Evolutionary conservation across 257 asterid species (phyloP).

Genomic region (Coffea canephora): DNA sequence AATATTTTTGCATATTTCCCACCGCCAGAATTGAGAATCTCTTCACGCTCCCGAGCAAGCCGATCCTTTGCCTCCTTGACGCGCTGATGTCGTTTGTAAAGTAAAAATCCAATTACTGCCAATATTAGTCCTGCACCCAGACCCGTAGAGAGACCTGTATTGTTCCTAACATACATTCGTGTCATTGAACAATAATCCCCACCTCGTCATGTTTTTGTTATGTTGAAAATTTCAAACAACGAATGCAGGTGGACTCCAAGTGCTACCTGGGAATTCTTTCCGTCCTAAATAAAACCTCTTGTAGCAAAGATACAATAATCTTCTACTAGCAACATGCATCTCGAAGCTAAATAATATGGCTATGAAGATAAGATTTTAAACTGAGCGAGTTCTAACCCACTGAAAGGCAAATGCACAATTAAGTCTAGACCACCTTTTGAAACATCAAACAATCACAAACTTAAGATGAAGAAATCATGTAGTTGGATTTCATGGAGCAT

Average conservation of each 20-base stretch:
- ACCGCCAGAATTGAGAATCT: slow-evolving; percentile 71
- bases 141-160: slow-evolving; percentile 66
- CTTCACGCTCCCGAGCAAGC: slow-evolving; percentile 66
- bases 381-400: not conserved
- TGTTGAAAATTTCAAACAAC: not conserved
- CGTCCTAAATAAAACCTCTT: not conserved
- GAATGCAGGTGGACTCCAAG: not conserved
- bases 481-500: too few species aligned
- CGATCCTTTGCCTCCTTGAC: slow-evolving; percentile 57
- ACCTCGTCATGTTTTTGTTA: not conserved
- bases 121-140: slow-evolving; percentile 48
- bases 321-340: not conserved
- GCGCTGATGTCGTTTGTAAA: slow-evolving; percentile 57
- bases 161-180: not conserved
- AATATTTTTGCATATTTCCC: slow-evolving; percentile 64
- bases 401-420: not conserved
- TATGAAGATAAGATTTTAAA: not conserved
- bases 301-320: not conserved
- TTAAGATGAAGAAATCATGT: not conserved
- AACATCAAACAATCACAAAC: not conserved
- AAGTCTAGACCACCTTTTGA: not conserved
- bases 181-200: not conserved
- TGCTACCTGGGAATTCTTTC: not conserved
- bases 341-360: not conserved
- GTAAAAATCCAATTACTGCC: slow-evolving; percentile 34